Base-by-base conservation (phyloP, 2,329 filamentous ascomycete species). In the Pyrenophora graminea region DNA sequence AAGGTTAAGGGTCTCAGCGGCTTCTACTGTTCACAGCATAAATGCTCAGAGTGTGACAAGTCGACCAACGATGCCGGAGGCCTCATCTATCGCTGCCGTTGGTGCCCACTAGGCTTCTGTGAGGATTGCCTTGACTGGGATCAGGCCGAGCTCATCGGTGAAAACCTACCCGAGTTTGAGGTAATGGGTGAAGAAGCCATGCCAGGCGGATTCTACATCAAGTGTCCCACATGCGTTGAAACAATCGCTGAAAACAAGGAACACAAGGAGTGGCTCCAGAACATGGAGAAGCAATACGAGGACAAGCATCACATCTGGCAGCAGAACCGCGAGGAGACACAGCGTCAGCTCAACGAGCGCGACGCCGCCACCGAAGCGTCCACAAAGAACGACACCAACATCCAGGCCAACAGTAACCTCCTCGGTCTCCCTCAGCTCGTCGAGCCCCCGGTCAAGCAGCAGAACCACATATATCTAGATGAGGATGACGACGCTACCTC, bases 71-170 rank as follows among this genome's bases (percentile, higher is more conserved):
- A 79, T 30, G 78, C 76, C 2, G 79, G 78, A 1, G 79, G 78
- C 10, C 67, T 81, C 49, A 73, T 80, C 21, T 80, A 78, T 63
- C 75, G 79, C 18, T 85, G 83, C 60, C 74, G 80, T 7, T 82
- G 76, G 74, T 86, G 83, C 55, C 76, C 80, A 23, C 69, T 70
- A 2, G 82, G 78, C 0, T 85, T 76, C 58, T 86, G 83, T 59
- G 83, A 86, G 48, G 79, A 84, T 38, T 85, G 83, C 59, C 63
- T 85, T 0, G 77, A 84, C 40, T 84, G 80, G 69, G 74, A 80
- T 3, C 70, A 72, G 2, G 75, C 77, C 0, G 71, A 73, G 3
- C 75, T 85, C 0, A 62, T 85, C 10, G 82, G 80, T 8, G 76
- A 81, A 19, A 78, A 75, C 12, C 66, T 84, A 0, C 74, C 76